A percentile compares a stretch with the other conserved stretches of the same genome.
phyloP scores from a whole-genome alignment of 1,284 basidiomycete genomes.

The Irpex lacteus region DNA sequence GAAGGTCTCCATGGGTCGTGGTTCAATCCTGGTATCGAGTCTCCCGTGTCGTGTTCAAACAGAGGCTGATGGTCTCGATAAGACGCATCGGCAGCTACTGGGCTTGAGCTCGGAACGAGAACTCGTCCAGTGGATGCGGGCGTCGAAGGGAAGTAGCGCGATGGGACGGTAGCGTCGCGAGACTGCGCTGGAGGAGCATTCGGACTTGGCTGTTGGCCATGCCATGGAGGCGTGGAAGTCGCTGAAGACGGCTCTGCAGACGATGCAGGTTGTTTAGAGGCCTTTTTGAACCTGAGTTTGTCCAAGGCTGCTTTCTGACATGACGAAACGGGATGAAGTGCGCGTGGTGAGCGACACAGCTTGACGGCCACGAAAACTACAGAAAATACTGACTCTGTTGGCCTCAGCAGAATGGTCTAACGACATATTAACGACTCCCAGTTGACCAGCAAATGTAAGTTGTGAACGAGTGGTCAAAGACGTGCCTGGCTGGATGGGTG shows the following conservation, averaged over 20 bases:
- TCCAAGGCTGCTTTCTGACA: slow-evolving; percentile 56
- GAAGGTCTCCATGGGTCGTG: slow-evolving; percentile 38
- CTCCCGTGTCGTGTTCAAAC: slow-evolving; percentile 37
- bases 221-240: slow-evolving; percentile 18
- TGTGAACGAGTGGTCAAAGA: background rate
- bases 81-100: slow-evolving; percentile 41
- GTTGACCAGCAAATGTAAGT: slow-evolving; percentile 1
- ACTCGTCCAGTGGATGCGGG: slow-evolving; percentile 46
- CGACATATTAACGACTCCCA: slow-evolving; percentile 30
- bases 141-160: slow-evolving; percentile 40
- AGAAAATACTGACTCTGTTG: slow-evolving; percentile 37
- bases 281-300: slow-evolving; percentile 57
- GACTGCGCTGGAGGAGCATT: slow-evolving; percentile 47
- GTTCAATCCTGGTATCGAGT: slow-evolving; percentile 36
- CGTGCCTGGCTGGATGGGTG: slow-evolving; percentile 1
- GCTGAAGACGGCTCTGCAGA: slow-evolving; percentile 30
- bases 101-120: slow-evolving; percentile 75
- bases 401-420: slow-evolving; percentile 34
- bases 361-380: slow-evolving; percentile 17
- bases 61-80: slow-evolving; percentile 36
- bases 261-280: slow-evolving; percentile 36
- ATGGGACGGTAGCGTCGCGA: slow-evolving; percentile 49
- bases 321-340: slow-evolving; percentile 14
- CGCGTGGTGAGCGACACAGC: slow-evolving; percentile 21
- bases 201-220: slow-evolving; percentile 10